These are phyloP conservation scores for Pichia manshurica DNA, from an alignment of 805 yeast genomes.

Conservation along the genomic window DNA sequence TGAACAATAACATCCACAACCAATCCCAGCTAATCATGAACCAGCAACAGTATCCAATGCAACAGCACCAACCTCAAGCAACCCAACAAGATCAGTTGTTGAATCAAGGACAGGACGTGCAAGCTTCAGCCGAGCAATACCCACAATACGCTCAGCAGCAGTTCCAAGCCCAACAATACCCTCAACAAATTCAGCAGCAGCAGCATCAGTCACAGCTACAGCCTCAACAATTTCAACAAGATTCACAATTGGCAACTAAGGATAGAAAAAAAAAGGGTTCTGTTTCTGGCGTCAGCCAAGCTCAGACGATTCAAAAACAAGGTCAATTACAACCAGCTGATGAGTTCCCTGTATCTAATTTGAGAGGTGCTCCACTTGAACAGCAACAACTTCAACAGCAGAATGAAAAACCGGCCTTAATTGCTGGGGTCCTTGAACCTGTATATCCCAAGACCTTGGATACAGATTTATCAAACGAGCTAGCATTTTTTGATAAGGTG, in stretches of 20 bases:
- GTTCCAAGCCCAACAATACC: slow-evolving; percentile 8
- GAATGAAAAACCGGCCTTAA: slow-evolving; percentile 53
- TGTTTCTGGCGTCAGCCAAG: slow-evolving; percentile 17
- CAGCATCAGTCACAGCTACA: slow-evolving; percentile 9
- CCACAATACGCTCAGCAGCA: slow-evolving; percentile 3
- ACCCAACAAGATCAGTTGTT: background rate
- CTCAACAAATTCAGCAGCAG: slow-evolving; percentile 4
- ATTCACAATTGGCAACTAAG: slow-evolving; percentile 12
- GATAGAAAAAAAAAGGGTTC: slow-evolving; percentile 27
- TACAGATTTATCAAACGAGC: slow-evolving; percentile 73
- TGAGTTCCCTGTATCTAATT: slow-evolving; percentile 45
- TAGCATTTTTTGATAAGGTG: slow-evolving; percentile 85
- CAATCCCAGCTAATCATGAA: slow-evolving; percentile 3
- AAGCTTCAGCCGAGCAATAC: slow-evolving; percentile 7
- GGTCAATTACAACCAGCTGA: slow-evolving; percentile 28
- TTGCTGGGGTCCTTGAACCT: slow-evolving; percentile 86
- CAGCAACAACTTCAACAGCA: slow-evolving; percentile 21
- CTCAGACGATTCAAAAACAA: slow-evolving; percentile 12
- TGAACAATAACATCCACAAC: slow-evolving; percentile 1
- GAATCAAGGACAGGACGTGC: slow-evolving; percentile 2
- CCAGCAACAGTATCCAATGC: slow-evolving; percentile 2
- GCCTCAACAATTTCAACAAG: slow-evolving; percentile 10
- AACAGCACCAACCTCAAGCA: slow-evolving; percentile 14
- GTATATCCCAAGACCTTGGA: slow-evolving; percentile 50
- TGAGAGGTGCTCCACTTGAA: slow-evolving; percentile 32